A percentile compares a stretch with the other conserved stretches of the same genome.
Conservation (phyloP, 306 rosid genomes). For the Malus orientalis region DNA sequence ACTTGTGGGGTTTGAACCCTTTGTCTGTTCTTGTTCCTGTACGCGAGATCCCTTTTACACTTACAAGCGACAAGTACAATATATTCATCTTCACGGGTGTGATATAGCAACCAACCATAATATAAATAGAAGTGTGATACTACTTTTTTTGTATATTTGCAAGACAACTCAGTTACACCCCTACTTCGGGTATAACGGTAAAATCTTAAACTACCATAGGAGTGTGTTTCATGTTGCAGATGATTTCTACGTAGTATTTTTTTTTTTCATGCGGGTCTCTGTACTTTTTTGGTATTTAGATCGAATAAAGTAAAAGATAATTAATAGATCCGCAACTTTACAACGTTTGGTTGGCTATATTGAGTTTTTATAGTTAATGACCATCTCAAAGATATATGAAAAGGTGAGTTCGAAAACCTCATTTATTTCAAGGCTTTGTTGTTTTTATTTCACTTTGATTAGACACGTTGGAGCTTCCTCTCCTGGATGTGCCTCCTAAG, state of each 20-base stretch:
- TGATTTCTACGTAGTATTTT: not conserved
- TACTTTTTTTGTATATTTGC: not conserved
- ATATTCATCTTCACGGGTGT: not conserved
- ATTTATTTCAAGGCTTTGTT: not conserved
- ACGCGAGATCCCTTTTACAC: not conserved
- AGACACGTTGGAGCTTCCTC: not conserved
- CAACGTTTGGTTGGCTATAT: not conserved
- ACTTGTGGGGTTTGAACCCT: slow-evolving; percentile 25
- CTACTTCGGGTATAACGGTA: not conserved
- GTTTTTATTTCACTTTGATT: not conserved
- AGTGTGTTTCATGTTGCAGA: not conserved
- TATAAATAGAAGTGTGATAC: not conserved
- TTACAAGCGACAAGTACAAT: not conserved
- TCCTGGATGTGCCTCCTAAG: not conserved
- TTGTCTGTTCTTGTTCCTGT: slow-evolving; percentile 34
- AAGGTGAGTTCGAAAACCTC: not conserved
- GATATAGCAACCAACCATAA: not conserved
- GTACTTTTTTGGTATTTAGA: not conserved
- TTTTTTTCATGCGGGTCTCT: not conserved
- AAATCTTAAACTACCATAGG: not conserved
- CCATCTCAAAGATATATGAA: not conserved
- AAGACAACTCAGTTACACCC: not conserved
- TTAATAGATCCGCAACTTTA: not conserved
- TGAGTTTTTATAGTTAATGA: not conserved
- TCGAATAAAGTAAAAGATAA: too few species aligned